Evolutionary conservation across 768 basidiomycete genomes (phyloP).

Genomic region (Sistotremastrum niveocremeum): DNA sequence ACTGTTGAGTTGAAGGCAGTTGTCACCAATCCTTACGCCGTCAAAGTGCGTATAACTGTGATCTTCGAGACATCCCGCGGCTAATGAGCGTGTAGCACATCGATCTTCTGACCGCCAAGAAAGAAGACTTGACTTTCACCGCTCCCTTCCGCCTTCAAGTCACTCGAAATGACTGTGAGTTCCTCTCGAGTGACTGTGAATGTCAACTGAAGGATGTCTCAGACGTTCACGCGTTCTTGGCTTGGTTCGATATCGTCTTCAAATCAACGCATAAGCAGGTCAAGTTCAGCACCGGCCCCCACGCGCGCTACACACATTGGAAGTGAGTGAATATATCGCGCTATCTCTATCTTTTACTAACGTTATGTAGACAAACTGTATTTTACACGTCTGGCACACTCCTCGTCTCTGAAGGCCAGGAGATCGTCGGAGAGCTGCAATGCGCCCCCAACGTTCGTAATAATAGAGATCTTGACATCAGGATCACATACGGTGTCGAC

Average conservation of each 20-base stretch:
- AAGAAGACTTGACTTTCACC: constrained; percentile 86
- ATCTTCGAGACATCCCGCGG: not conserved
- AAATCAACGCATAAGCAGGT: constrained; percentile 93
- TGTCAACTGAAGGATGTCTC: not conserved
- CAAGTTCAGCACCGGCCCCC: constrained; percentile 93
- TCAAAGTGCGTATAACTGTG: constrained; percentile 46
- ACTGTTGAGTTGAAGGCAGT: constrained; percentile 97
- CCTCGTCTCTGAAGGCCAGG: constrained; percentile 55
- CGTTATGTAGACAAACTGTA: constrained; percentile 66
- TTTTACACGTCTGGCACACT: constrained; percentile 86
- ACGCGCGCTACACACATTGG: constrained; percentile 94
- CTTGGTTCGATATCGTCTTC: constrained; percentile 97
- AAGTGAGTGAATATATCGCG: constrained; percentile 45
- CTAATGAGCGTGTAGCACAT: constrained; percentile 44
- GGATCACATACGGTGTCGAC: constrained; percentile 52
- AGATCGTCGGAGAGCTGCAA: constrained; percentile 53
- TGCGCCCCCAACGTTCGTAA: constrained; percentile 89
- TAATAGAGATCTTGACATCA: constrained; percentile 90
- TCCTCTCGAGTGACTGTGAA: not conserved
- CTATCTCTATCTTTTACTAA: not conserved
- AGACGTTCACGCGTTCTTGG: constrained; percentile 97
- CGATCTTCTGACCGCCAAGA: constrained; percentile 80
- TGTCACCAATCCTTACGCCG: constrained; percentile 78
- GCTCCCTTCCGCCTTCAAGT: constrained; percentile 67
- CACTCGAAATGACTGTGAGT: constrained; percentile 84